Evolutionary conservation across 768 basidiomycete genomes (phyloP).

Genomic region (Kwoniella dejecticola): DNA sequence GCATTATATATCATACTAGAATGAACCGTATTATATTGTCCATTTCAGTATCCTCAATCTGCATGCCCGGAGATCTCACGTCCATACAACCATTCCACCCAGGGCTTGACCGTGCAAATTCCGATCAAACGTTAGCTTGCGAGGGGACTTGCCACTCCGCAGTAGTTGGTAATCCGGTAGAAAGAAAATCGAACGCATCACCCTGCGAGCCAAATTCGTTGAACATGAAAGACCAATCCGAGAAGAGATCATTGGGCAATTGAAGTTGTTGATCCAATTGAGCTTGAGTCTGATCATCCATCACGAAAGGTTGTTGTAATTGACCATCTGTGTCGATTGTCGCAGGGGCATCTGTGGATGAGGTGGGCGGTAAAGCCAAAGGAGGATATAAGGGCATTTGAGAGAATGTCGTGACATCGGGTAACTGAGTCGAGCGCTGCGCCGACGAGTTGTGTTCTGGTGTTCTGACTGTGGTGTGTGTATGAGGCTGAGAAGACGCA

Average conservation of each 20-base stretch:
- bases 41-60: too few species aligned
- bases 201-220: constrained; percentile 25
- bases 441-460: constrained; percentile 4
- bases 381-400: neutral
- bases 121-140: too few species aligned
- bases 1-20: too few species aligned
- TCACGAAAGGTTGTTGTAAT: neutral
- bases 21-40: too few species aligned
- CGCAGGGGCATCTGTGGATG: neutral
- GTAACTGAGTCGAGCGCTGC: neutral
- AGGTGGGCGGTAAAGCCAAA: too few species aligned
- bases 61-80: too few species aligned
- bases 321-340: neutral
- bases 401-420: neutral
- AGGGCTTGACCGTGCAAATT: too few species aligned
- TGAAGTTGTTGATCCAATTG: constrained; percentile 19
- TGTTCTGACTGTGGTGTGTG: neutral
- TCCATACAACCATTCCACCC: too few species aligned
- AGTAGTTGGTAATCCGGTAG: neutral
- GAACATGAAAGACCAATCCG: constrained; percentile 43
- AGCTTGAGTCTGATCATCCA: neutral
- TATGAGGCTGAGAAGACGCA: neutral
- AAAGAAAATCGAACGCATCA: constrained; percentile 42
- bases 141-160: constrained; percentile 2
- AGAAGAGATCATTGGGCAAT: constrained; percentile 33